Conservation (phyloP, 2,329 filamentous ascomycete species). For the Domatiomyces catenatus region DNA sequence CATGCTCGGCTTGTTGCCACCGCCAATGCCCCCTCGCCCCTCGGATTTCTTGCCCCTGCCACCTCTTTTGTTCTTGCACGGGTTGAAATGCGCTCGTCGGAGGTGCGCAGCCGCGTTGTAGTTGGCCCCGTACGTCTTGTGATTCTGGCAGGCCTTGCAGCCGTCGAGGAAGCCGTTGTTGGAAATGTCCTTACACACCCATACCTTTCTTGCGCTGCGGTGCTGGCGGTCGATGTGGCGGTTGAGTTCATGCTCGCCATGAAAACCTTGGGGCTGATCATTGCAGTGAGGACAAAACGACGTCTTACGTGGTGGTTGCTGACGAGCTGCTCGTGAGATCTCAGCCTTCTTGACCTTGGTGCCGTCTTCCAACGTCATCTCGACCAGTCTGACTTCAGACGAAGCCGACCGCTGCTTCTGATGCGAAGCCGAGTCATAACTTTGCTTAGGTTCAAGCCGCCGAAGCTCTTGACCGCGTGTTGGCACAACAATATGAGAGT, state of each 20-base stretch:
- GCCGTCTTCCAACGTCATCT: conserved; percentile 37
- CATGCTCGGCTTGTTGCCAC: conserved; percentile 47
- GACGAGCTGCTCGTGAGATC: conserved; percentile 40
- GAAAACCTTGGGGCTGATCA: conserved; percentile 62
- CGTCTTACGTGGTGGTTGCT: conserved; percentile 45
- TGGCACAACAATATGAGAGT: conserved; percentile 2
- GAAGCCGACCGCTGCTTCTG: conserved; percentile 9
- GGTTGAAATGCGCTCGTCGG: conserved; percentile 74
- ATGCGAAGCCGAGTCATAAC: conserved; percentile 5
- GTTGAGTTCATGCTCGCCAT: conserved; percentile 69
- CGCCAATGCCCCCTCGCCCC: conserved; percentile 45
- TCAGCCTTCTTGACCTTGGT: conserved; percentile 40
- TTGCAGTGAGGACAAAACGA: conserved; percentile 54
- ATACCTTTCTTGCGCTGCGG: conserved; percentile 41
- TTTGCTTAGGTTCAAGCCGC: conserved; percentile 7
- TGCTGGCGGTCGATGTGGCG: conserved; percentile 57
- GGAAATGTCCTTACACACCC: conserved; percentile 44
- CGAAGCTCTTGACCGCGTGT: conserved; percentile 3
- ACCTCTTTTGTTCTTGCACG: conserved; percentile 39
- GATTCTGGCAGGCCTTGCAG: conserved; percentile 66
- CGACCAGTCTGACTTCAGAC: conserved; percentile 34
- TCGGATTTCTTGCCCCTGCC: conserved; percentile 44
- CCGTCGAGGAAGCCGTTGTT: conserved; percentile 53
- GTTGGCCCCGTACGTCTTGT: conserved; percentile 75
- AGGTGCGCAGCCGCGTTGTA: conserved; percentile 92